Evolutionary conservation across 2,329 filamentous ascomycete species (phyloP), one percentile per base, ranked within the genome.

Genomic region (Colletotrichum theobromicola): DNA sequence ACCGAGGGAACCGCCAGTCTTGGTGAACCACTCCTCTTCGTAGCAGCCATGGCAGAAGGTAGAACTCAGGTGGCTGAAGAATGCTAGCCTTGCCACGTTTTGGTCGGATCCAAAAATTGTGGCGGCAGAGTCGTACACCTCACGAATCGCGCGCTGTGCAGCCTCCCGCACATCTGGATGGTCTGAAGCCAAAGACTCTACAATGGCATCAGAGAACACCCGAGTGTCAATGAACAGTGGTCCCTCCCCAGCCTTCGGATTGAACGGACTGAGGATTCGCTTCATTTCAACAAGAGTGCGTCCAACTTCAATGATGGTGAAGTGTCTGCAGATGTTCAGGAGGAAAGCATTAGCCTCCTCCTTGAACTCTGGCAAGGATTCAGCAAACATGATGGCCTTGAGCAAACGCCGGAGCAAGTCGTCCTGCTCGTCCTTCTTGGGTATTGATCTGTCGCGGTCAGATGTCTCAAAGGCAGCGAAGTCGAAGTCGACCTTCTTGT

Each of bases 1-100:
- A 70, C 97, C 97, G 24, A 96, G 86, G 68, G 94, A 96, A 50
- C 97, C 97, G 63, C 96, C 97, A 46, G 95, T 94, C 84, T 99
- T 99, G 67, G 96, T 96, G 81, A 98, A 99, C 97, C 97, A 99
- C 80, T 99, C 97, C 82, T 99, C 96, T 79, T 97, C 95, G 79
- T 98, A 96, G 82, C 97, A 99, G 77, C 95, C 95, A 82, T 99
- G 97, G 79, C 95, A 97, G 82, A 98, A 98, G 1, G 93, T 93
- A 75, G 92, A 94, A 50, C 94, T 93, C 7, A 99, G 88, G 79
- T 96, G 93, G 73, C 89, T 90, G 85, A 99, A 99, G 84, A 99
- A 95, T 1, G 93, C 92, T 10, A 99, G 88, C 70, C 92, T 92
- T 37, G 94, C 91, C 35, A 96, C 92, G 67, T 94, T 90, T 26